These are phyloP conservation scores for Leccinum fallax DNA, from an alignment of 1,284 basidiomycete genomes.

Conservation along the genomic window DNA sequence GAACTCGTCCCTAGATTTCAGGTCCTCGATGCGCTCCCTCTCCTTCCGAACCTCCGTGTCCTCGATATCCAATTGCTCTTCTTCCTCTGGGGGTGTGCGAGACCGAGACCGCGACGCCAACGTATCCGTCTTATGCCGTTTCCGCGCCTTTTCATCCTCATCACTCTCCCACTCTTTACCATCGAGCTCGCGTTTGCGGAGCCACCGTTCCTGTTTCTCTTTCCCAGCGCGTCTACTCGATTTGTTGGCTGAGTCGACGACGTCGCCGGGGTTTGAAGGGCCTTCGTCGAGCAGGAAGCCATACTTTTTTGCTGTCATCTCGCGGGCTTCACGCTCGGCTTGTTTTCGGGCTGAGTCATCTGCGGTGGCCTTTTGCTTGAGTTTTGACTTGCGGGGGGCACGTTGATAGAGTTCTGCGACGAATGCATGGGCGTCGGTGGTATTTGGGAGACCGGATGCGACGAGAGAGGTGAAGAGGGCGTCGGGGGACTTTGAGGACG, in stretches of 20 bases:
- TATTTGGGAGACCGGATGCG: slow-evolving; percentile 79
- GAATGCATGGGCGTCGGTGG: slow-evolving; percentile 79
- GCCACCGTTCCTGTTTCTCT: slow-evolving; percentile 63
- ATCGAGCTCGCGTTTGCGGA: slow-evolving; percentile 80
- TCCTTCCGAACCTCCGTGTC: slow-evolving; percentile 75
- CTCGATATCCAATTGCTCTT: slow-evolving; percentile 43
- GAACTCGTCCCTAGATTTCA: slow-evolving; percentile 90
- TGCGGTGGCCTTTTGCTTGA: slow-evolving; percentile 53
- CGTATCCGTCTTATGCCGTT: slow-evolving; percentile 57
- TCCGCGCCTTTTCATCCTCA: slow-evolving; percentile 78
- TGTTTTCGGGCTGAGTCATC: slow-evolving; percentile 57
- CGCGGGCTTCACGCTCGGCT: slow-evolving; percentile 70
- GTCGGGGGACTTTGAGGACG: slow-evolving; percentile 80
- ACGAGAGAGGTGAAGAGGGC: slow-evolving; percentile 77
- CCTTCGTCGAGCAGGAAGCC: slow-evolving; percentile 76
- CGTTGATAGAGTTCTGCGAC: slow-evolving; percentile 76
- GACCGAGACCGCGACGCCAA: slow-evolving; percentile 29
- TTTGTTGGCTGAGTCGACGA: slow-evolving; percentile 49
- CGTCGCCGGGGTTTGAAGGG: slow-evolving; percentile 45
- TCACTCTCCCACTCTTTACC: slow-evolving; percentile 85
- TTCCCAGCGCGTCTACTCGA: slow-evolving; percentile 50
- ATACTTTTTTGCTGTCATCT: slow-evolving; percentile 75
- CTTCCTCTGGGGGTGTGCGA: slow-evolving; percentile 38
- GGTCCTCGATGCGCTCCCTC: slow-evolving; percentile 76
- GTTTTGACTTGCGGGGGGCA: slow-evolving; percentile 73